Conservation (phyloP, 371 early-diverging fungal species). For the Rhizopus arrhizus region DNA sequence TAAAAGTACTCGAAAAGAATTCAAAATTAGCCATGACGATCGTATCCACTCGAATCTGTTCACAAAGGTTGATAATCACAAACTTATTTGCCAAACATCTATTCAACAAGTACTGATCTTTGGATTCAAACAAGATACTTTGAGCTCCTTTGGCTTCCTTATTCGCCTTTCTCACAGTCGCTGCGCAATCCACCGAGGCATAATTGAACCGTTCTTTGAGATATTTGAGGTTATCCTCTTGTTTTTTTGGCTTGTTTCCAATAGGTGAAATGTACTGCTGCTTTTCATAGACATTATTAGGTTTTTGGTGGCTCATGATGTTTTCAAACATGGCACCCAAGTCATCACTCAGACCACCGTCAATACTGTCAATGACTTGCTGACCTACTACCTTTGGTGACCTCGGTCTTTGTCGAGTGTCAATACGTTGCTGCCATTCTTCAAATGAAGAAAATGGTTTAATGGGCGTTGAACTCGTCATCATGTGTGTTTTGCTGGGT, state of each 20-base stretch:
- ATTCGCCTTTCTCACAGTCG: conserved; percentile 82
- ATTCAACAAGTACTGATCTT: conserved; percentile 94
- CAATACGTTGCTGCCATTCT: conserved; percentile 37
- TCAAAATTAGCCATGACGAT: conserved; percentile 93
- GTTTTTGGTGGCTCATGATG: conserved; percentile 18
- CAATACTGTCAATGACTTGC: conserved; percentile 52
- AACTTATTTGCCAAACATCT: conserved; percentile 80
- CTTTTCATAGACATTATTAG: conserved; percentile 36
- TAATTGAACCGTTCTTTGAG: conserved; percentile 52
- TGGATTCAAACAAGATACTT: conserved; percentile 84
- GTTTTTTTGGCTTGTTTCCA: background rate
- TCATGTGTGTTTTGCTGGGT: background rate
- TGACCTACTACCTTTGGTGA: conserved; percentile 14
- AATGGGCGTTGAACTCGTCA: background rate
- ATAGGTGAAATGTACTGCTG: conserved; percentile 36
- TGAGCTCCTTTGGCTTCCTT: conserved; percentile 80
- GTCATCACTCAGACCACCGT: conserved; percentile 52
- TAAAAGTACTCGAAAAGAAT: conserved; percentile 94
- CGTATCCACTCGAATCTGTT: conserved; percentile 89
- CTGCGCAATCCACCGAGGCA: conserved; percentile 93
- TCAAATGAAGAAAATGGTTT: conserved; percentile 41
- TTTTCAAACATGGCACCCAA: conserved; percentile 53
- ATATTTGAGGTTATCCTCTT: conserved; percentile 1
- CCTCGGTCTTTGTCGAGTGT: conserved; percentile 29
- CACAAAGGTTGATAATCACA: conserved; percentile 91